phyloP scores from a whole-genome alignment of 2,329 filamentous ascomycete genomes.

The Plectosphaerella cucumerina region DNA sequence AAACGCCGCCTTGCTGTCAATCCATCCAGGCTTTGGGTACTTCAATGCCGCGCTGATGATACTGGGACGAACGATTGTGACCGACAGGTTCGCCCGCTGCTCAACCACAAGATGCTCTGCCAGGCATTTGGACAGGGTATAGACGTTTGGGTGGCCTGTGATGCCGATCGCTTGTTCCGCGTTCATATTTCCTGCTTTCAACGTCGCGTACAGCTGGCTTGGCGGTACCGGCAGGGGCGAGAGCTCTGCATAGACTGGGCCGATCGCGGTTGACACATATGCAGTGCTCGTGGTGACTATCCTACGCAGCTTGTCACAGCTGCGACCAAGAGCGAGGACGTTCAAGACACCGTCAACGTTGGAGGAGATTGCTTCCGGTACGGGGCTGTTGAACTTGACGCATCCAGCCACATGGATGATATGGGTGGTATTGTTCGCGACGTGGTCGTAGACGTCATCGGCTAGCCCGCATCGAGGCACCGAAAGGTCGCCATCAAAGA shows the following conservation, averaged over 20 bases:
- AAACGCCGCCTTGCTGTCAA: conserved; percentile 12
- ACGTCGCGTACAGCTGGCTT: too few relatives aligned
- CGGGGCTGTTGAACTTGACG: conserved; percentile 8
- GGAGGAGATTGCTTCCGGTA: conserved; percentile 7
- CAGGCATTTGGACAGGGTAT: conserved; percentile 12
- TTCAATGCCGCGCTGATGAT: conserved; percentile 10
- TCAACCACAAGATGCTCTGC: conserved; percentile 10
- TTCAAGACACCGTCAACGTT: conserved; percentile 10
- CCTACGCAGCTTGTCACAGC: conserved; percentile 2
- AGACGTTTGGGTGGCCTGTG: conserved; percentile 11
- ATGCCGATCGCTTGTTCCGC: too few relatives aligned
- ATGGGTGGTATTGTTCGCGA: conserved; percentile 7
- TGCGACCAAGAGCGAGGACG: conserved; percentile 5
- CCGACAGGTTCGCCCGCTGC: conserved; percentile 2
- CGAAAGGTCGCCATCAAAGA: conserved; percentile 9
- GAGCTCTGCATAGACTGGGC: too few relatives aligned
- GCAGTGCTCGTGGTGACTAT: conserved; percentile 10
- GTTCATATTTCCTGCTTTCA: too few relatives aligned
- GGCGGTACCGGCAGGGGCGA: too few relatives aligned
- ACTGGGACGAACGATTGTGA: conserved; percentile 13
- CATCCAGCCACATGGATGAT: conserved; percentile 12
- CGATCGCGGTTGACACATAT: conserved; percentile 4
- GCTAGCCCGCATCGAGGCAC: conserved; percentile 6
- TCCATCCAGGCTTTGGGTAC: conserved; percentile 12
- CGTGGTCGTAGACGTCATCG: neutral